These are phyloP conservation scores for Setomelanomma holmii DNA, from an alignment of 2,329 filamentous ascomycete species.

Conservation along the genomic window DNA sequence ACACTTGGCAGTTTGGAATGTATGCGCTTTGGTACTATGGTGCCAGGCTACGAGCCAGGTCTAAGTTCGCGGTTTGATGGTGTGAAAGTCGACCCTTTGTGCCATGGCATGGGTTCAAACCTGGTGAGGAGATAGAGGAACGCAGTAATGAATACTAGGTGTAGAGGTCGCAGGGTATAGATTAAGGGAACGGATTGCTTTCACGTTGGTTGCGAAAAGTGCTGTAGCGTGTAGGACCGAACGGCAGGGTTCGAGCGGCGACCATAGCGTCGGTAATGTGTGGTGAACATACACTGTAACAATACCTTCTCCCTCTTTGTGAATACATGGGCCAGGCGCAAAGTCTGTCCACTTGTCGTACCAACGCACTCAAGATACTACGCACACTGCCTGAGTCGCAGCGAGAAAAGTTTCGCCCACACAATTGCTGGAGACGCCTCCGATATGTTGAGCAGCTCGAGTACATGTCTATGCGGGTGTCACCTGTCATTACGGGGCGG, in stretches of 20 bases:
- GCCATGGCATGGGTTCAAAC: neutral
- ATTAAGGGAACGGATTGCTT: too few relatives aligned
- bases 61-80: constrained; percentile 21
- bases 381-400: neutral
- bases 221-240: too few relatives aligned
- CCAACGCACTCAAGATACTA: too few relatives aligned
- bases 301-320: too few relatives aligned
- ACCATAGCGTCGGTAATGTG: too few relatives aligned
- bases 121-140: neutral
- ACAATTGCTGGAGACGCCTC: neutral
- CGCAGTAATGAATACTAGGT: neutral
- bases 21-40: constrained; percentile 23
- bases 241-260: too few relatives aligned
- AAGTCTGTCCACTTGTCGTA: too few relatives aligned
- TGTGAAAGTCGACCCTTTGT: neutral
- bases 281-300: too few relatives aligned
- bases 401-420: neutral
- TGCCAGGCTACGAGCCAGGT: constrained; percentile 21
- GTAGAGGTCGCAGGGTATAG: too few relatives aligned
- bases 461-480: neutral
- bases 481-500: neutral
- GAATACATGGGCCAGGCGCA: too few relatives aligned
- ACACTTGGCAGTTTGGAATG: constrained; percentile 20
- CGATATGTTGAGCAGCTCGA: neutral
- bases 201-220: too few relatives aligned